phyloP scores from a whole-genome alignment of 2,329 filamentous ascomycete species.

The Teratosphaeriaceae sp. region DNA sequence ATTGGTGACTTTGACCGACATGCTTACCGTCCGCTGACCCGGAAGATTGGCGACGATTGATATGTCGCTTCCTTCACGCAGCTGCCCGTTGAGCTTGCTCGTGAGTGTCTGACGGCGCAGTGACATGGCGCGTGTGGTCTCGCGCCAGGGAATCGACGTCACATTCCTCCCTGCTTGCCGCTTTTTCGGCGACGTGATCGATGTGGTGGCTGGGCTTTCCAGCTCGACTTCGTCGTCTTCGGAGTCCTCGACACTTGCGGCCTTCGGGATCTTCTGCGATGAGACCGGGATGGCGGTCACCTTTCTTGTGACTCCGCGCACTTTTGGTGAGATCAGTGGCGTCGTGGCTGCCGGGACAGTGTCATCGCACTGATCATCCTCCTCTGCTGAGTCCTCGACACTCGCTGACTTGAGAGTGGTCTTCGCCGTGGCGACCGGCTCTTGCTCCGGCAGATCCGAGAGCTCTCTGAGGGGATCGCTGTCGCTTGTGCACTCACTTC shows the following conservation, averaged over 20 bases:
- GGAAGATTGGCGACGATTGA: slow-evolving; percentile 29
- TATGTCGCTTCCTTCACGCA: slow-evolving; percentile 26
- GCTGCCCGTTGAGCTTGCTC: slow-evolving; percentile 18
- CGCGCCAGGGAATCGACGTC: slow-evolving; percentile 11
- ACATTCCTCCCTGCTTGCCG: slow-evolving; percentile 12
- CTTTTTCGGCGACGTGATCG: slow-evolving; percentile 21
- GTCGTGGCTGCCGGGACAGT: no score
- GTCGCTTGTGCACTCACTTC: slow-evolving; percentile 56
- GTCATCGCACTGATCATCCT: slow-evolving; percentile 11
- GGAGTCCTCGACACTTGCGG: background rate
- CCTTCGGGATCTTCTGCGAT: no score
- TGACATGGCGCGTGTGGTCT: slow-evolving; percentile 17
- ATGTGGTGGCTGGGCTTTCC: background rate
- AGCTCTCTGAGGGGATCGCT: slow-evolving; percentile 92
- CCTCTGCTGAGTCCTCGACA: no score
- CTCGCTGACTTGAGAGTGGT: no score
- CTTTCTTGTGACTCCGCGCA: no score
- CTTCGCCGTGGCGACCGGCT: slow-evolving; percentile 73
- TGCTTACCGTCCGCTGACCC: slow-evolving; percentile 29
- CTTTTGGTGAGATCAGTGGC: no score
- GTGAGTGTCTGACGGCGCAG: slow-evolving; percentile 24
- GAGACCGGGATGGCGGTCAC: no score
- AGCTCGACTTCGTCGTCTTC: background rate
- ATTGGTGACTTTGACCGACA: slow-evolving; percentile 29
- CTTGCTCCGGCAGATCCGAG: slow-evolving; percentile 87